These are phyloP conservation scores for Dactylonectria macrodidyma DNA, from an alignment of 2,329 filamentous ascomycete genomes.

Conservation along the genomic window DNA sequence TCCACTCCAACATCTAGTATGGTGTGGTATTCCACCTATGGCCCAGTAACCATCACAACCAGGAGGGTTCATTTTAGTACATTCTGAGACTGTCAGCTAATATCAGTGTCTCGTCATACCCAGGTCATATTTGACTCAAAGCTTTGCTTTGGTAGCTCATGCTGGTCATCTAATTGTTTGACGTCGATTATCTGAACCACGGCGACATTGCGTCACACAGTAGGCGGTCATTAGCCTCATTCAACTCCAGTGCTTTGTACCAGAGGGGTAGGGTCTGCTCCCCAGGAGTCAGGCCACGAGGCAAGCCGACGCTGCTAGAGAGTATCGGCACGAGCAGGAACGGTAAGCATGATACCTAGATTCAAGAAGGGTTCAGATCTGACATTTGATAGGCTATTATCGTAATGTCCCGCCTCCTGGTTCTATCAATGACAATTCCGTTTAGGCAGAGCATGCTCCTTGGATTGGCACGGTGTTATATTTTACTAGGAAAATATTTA, in stretches of 20 bases:
- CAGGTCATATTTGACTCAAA: conserved; percentile 11
- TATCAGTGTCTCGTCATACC: conserved; percentile 30
- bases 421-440: conserved; percentile 61
- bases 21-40: conserved; percentile 39
- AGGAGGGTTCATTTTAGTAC: conserved; percentile 23
- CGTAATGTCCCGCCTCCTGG: conserved; percentile 69
- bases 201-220: background rate
- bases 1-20: conserved; percentile 35
- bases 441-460: conserved; percentile 57
- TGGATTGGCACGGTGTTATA: conserved; percentile 52
- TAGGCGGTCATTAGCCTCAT: conserved; percentile 36
- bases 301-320: conserved; percentile 54
- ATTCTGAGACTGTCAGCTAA: conserved; percentile 30
- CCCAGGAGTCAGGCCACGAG: conserved; percentile 51
- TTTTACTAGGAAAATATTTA: conserved; percentile 57
- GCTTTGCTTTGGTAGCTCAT: background rate
- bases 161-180: background rate
- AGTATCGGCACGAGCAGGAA: conserved; percentile 52
- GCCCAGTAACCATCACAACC: conserved; percentile 11
- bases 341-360: conserved; percentile 39
- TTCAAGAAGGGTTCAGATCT: conserved; percentile 55
- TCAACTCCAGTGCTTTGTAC: conserved; percentile 32
- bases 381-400: conserved; percentile 70
- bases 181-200: background rate
- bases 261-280: conserved; percentile 47